Evolutionary conservation across 768 basidiomycete genomes (phyloP).

Genomic region (Mycena kentingensis): DNA sequence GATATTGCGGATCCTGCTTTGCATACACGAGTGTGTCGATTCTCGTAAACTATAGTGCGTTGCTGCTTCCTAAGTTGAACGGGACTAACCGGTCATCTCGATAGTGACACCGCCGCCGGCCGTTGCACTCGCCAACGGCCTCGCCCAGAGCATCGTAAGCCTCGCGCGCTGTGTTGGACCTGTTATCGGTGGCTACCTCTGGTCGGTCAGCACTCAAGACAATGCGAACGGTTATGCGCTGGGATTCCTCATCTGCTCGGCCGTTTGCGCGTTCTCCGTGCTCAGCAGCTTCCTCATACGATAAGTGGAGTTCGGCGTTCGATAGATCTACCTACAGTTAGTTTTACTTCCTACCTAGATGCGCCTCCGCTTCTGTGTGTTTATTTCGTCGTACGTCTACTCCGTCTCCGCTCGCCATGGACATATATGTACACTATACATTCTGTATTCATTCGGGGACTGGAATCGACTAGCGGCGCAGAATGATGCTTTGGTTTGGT

Average conservation of each 20-base stretch:
- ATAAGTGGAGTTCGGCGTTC: too few relatives aligned
- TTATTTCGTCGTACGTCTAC: too few relatives aligned
- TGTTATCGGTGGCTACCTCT: conserved; percentile 78
- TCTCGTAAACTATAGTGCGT: conserved; percentile 79
- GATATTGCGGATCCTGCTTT: conserved; percentile 88
- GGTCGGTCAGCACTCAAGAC: conserved; percentile 71
- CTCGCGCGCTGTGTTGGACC: conserved; percentile 91
- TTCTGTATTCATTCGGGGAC: too few relatives aligned
- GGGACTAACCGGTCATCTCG: not conserved
- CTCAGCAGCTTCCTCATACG: conserved; percentile 76
- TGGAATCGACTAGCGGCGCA: too few relatives aligned
- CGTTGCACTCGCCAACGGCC: conserved; percentile 90
- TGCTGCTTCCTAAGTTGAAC: not conserved
- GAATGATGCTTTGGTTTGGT: too few relatives aligned
- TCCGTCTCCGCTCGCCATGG: too few relatives aligned
- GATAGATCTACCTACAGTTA: too few relatives aligned
- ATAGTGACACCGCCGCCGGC: conserved; percentile 88
- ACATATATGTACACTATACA: too few relatives aligned
- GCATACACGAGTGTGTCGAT: conserved; percentile 90
- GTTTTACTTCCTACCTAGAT: too few relatives aligned
- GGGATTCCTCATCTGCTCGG: conserved; percentile 71
- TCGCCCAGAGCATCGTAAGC: conserved; percentile 94
- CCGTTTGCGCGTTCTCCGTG: conserved; percentile 61
- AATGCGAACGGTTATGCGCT: conserved; percentile 72
- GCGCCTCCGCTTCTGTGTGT: too few relatives aligned